Percentiles rank a stretch among this genome's conserved stretches.
These are phyloP conservation scores for Cladorrhinum samala DNA, from an alignment of 495 filamentous ascomycete species.

Conservation along the genomic window DNA sequence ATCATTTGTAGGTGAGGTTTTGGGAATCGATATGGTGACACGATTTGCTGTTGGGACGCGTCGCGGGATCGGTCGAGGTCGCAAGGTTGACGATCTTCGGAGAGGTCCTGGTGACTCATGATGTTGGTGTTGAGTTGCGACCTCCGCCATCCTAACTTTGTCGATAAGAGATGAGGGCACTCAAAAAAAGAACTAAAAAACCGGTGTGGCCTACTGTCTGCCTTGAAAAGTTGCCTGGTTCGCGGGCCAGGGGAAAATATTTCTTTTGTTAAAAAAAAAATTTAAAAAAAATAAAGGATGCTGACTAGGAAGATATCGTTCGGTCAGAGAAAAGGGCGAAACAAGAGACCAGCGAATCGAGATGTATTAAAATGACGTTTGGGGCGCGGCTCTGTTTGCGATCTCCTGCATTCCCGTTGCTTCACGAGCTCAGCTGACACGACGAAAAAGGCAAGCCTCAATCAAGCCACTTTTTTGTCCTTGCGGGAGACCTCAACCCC, in stretches of 20 bases:
- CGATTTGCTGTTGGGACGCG: conserved; percentile 17
- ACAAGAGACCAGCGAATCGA: neutral
- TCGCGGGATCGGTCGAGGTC: conserved; percentile 13
- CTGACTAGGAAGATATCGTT: too few relatives aligned
- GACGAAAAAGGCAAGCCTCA: neutral
- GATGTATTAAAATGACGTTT: conserved; percentile 7
- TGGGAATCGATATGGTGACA: conserved; percentile 23
- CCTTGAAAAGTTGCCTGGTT: neutral
- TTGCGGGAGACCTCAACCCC: neutral
- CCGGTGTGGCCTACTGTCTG: too few relatives aligned
- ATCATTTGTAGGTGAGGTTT: conserved; percentile 12
- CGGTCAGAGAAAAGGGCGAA: conserved; percentile 12
- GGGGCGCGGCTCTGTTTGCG: neutral
- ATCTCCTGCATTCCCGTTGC: too few relatives aligned
- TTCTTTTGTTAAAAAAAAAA: too few relatives aligned
- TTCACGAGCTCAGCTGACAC: neutral
- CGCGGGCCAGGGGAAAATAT: conserved; percentile 8
- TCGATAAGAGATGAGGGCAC: too few relatives aligned
- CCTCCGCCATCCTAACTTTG: too few relatives aligned
- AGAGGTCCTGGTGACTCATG: conserved; percentile 2
- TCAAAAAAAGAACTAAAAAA: too few relatives aligned
- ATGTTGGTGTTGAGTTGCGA: neutral
- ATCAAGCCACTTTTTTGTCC: neutral
- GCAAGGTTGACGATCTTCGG: conserved; percentile 17
- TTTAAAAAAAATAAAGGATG: too few relatives aligned